phyloP scores from a whole-genome alignment of 495 filamentous ascomycete genomes.

The Podospora pseudoanserina region DNA sequence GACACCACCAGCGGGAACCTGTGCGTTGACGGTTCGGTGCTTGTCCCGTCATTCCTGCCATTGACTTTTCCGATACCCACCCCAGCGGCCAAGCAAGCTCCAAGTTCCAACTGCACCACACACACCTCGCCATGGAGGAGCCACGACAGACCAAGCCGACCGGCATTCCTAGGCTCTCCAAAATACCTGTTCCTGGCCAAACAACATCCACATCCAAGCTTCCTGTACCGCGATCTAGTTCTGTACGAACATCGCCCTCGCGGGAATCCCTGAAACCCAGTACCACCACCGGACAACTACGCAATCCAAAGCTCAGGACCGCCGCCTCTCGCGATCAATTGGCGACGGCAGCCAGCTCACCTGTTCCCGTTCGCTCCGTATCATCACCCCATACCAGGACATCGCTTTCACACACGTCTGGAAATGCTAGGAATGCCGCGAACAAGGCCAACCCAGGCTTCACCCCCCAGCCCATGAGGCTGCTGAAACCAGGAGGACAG shows the following conservation, averaged over 20 bases:
- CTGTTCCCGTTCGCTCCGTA: conserved; percentile 16
- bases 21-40: conserved; percentile 1
- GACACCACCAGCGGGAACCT: conserved; percentile 16
- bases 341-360: conserved; percentile 15
- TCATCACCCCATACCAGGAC: conserved; percentile 26
- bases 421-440: conserved; percentile 13
- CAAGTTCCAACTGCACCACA: background rate
- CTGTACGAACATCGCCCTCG: conserved; percentile 31
- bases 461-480: conserved; percentile 10
- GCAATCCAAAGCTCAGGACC: conserved; percentile 41
- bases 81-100: background rate
- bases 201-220: conserved; percentile 25
- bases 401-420: conserved; percentile 9
- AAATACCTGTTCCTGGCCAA: conserved; percentile 31
- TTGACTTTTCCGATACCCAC: background rate
- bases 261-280: conserved; percentile 25
- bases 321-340: conserved; percentile 43
- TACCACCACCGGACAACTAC: conserved; percentile 16
- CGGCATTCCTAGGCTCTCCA: conserved; percentile 31
- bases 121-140: conserved; percentile 35
- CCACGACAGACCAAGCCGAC: conserved; percentile 23
- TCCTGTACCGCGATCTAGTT: conserved; percentile 28
- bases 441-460: background rate
- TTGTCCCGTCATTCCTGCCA: background rate
- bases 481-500: conserved; percentile 10